Conservation (phyloP, 305 asterid species). For the Rubia tinctorum region DNA sequence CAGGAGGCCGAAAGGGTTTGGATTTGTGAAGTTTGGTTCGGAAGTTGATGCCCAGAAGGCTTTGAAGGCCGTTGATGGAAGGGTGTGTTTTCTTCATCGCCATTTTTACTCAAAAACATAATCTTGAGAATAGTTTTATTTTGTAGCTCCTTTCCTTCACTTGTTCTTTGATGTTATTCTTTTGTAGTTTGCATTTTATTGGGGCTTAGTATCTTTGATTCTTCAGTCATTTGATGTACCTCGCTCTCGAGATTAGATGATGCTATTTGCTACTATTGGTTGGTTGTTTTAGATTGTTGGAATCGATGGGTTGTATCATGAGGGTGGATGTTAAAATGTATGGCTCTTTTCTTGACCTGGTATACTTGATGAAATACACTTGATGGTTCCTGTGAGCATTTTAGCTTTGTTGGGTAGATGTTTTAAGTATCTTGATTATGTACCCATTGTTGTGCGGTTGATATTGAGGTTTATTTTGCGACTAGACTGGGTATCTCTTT, state of each 20-base stretch:
- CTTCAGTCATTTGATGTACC: too few species aligned
- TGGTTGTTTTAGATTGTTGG: neutral
- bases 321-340: neutral
- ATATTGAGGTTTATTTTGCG: neutral
- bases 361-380: too few species aligned
- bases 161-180: too few species aligned
- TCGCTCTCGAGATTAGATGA: too few species aligned
- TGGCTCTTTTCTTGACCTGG: too few species aligned
- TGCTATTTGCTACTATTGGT: neutral
- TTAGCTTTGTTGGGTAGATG: neutral
- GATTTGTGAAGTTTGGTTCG: constrained; percentile 60
- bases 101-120: neutral
- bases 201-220: too few species aligned
- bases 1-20: constrained; percentile 76
- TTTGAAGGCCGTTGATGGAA: constrained; percentile 57
- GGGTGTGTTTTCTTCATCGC: constrained; percentile 31
- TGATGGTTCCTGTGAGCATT: neutral
- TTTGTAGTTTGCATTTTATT: too few species aligned
- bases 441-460: neutral
- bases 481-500: neutral
- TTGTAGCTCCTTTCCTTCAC: neutral
- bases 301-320: neutral
- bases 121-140: too few species aligned
- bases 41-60: constrained; percentile 65
- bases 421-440: neutral